Evolutionary conservation across 345 rosid genomes (phyloP), one percentile per base, ranked within the genome.

Genomic region (Crucihimalaya himalaica): DNA sequence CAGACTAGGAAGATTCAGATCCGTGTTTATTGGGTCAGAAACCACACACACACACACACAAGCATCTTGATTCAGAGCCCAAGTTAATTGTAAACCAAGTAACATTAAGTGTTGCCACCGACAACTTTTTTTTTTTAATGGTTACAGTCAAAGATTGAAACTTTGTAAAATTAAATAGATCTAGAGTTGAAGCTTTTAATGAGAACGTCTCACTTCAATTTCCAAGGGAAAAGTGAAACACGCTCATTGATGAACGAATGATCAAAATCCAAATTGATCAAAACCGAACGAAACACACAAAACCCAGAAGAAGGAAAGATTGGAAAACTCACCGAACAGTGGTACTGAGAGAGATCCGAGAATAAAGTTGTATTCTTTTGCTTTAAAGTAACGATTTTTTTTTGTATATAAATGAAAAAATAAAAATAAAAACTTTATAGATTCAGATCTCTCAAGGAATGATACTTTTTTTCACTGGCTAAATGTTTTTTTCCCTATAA

Each of bases 391-490:
- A 29, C 14, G 52, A 52, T 18, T 35, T 72, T 19, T 25, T 25
- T 72, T 15, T n/a, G 56, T 3, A 46, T 31, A 69, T 1, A 16
- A 55, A 43, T 31, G 31, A 18, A 59, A 21, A 21, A 11, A 46
- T 8, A 46, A 18, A 19, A 18, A 21, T 1, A 10, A 15, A 11
- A 51, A 45, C 52, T 70, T 63, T 60, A 40, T 3, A 76, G 75
- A 76, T 76, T 76, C 60, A 76, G 80, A 76, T 76, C 80, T 76
- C 43, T 47, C 20, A 47, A 54, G 53, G 66, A 69, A 62, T 53
- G 40, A 61, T 61, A 14, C 56, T 28, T 51, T 75, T 45, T 67
- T 29, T 29, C 63, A 40, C 39, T 68, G 56, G 37, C 63, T 20
- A 13, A 75, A 28, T 66, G 46, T 43, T 37, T 61, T 73, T 31